Evolutionary conservation across 2,329 filamentous ascomycete species (phyloP).

Genomic region (Hysterium pulicare): DNA sequence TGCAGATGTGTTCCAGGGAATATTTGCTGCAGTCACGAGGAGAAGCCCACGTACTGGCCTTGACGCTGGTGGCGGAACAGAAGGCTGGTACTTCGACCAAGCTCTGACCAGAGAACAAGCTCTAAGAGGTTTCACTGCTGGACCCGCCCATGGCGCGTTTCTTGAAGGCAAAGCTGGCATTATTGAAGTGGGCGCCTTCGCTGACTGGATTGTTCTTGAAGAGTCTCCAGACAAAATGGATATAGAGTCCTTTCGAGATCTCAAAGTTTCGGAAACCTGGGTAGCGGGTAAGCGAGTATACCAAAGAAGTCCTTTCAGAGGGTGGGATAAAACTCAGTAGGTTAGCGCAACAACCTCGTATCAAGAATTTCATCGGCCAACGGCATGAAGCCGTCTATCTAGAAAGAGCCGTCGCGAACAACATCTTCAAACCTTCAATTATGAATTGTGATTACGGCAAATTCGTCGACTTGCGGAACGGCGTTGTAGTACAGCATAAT

Average conservation of each 20-base stretch:
- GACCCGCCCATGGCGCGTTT: constrained; percentile 58
- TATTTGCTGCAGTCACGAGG: constrained; percentile 65
- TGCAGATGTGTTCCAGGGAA: constrained; percentile 63
- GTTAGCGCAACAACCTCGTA: no score
- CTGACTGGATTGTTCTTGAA: constrained; percentile 70
- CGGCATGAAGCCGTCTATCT: no score
- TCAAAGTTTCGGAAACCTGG: constrained; percentile 66
- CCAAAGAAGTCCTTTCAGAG: constrained; percentile 15
- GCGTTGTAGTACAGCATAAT: no score
- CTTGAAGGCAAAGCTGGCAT: constrained; percentile 58
- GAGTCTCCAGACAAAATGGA: constrained; percentile 50
- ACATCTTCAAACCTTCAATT: no score
- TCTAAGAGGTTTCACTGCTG: constrained; percentile 59
- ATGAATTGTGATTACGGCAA: no score
- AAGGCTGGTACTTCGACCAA: constrained; percentile 61
- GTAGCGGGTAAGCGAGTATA: constrained; percentile 53
- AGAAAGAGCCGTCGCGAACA: no score
- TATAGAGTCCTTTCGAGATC: constrained; percentile 51
- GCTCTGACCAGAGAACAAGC: constrained; percentile 58
- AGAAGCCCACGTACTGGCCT: constrained; percentile 52
- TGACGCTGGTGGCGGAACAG: constrained; percentile 42
- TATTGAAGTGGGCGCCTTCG: constrained; percentile 59
- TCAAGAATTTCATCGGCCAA: no score
- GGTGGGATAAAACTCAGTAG: no score
- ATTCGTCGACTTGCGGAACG: no score